A percentile compares a stretch with the other conserved stretches of the same genome.
Evolutionary conservation across 805 yeast genomes (phyloP).

Genomic region (Jamesozyma gamospora): DNA sequence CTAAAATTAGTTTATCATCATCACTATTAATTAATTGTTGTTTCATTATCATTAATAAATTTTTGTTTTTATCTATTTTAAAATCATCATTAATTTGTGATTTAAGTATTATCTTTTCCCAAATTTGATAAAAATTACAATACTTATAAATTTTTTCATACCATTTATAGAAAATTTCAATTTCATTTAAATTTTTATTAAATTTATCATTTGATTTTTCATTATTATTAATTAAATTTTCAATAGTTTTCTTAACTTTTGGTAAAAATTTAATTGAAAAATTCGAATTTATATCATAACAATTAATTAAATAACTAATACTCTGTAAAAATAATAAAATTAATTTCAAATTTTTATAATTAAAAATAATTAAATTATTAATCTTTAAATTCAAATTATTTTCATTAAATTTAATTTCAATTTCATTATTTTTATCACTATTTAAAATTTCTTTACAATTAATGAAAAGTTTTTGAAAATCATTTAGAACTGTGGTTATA

Average conservation of each 20-base stretch:
- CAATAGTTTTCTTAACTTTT: constrained; percentile 17
- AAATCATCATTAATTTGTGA: neutral
- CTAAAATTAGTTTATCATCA: neutral
- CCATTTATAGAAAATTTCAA: constrained; percentile 9
- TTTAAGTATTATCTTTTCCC: constrained; percentile 15
- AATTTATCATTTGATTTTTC: neutral
- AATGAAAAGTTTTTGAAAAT: constrained; percentile 20
- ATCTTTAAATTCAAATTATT: constrained; percentile 10
- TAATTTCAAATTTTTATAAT: constrained; percentile 22
- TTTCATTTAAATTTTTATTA: constrained; percentile 3
- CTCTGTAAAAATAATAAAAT: constrained; percentile 24
- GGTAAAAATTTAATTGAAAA: constrained; percentile 25
- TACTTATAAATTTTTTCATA: constrained; percentile 12
- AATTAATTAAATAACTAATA: constrained; percentile 26
- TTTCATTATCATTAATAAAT: neutral
- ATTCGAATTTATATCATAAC: constrained; percentile 24
- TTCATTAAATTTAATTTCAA: constrained; percentile 7
- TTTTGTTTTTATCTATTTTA: neutral
- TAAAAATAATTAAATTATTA: constrained; percentile 11
- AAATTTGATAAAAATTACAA: constrained; percentile 16
- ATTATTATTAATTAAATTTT: constrained; percentile 6
- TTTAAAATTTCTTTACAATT: constrained; percentile 9
- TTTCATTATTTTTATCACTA: neutral
- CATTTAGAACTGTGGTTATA: constrained; percentile 17
- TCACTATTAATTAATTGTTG: neutral